These are phyloP conservation scores for Hemisphaericaspora nanyangensis DNA, from an alignment of 805 yeast genomes.

Conservation along the genomic window DNA sequence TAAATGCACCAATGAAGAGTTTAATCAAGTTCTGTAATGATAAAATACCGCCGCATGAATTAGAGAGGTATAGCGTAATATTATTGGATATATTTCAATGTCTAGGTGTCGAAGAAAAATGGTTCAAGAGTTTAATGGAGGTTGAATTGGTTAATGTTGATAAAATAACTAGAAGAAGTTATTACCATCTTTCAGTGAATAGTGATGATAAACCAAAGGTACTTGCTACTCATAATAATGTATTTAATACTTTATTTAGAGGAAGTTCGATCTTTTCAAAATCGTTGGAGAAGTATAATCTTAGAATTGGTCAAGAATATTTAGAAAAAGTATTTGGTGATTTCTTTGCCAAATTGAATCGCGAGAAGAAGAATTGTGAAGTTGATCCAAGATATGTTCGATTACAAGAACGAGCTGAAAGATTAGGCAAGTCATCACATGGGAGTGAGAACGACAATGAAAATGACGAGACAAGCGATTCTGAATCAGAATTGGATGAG, in stretches of 20 bases:
- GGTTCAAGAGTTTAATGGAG: conserved; percentile 69
- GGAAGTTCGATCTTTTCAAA: conserved; percentile 83
- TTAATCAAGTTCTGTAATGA: conserved; percentile 47
- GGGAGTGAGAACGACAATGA: conserved; percentile 9
- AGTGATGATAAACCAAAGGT: conserved; percentile 4
- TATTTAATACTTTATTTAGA: conserved; percentile 53
- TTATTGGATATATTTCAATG: conserved; percentile 74
- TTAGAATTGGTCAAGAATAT: conserved; percentile 76
- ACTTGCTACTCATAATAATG: conserved; percentile 22
- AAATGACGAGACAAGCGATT: conserved; percentile 15
- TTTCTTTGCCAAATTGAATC: conserved; percentile 53
- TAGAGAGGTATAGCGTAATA: conserved; percentile 55
- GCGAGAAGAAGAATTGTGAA: conserved; percentile 61
- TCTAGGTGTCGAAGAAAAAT: conserved; percentile 60
- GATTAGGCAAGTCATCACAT: conserved; percentile 17
- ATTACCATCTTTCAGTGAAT: conserved; percentile 24
- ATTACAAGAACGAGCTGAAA: conserved; percentile 25
- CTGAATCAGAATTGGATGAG: conserved; percentile 24
- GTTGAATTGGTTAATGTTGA: conserved; percentile 56
- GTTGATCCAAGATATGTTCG: conserved; percentile 69
- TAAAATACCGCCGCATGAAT: conserved; percentile 34
- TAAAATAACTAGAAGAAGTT: conserved; percentile 39
- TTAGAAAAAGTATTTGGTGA: conserved; percentile 68
- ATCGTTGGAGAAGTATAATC: conserved; percentile 71
- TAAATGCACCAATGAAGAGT: conserved; percentile 48